Evolutionary conservation across 331 rosid genomes (phyloP).

Genomic region (Malus hybrid): DNA sequence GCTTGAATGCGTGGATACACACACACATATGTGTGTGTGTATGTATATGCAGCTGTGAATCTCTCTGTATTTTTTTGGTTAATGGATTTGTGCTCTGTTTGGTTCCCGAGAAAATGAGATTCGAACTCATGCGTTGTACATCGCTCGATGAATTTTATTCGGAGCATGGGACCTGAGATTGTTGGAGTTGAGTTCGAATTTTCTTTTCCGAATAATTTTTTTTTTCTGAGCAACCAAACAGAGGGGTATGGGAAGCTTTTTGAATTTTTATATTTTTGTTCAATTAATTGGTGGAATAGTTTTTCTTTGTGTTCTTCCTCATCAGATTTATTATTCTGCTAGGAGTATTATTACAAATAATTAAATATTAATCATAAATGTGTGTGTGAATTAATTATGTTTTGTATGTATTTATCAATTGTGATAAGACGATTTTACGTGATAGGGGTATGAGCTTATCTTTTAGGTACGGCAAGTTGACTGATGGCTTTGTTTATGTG

Average conservation of each 20-base stretch:
- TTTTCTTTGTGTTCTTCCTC: neutral
- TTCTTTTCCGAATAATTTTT: neutral
- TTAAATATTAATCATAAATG: neutral
- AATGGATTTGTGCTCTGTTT: slow-evolving; percentile 16
- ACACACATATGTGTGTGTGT: no score
- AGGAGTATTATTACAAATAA: neutral
- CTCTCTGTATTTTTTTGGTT: neutral
- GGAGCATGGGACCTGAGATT: neutral
- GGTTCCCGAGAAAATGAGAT: slow-evolving; percentile 14
- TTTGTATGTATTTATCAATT: neutral
- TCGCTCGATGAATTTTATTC: neutral
- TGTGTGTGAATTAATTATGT: neutral
- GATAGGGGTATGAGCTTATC: neutral
- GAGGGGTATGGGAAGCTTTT: neutral
- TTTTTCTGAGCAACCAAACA: slow-evolving; percentile 14
- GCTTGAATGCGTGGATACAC: neutral
- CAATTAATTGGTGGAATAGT: neutral
- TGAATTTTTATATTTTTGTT: neutral
- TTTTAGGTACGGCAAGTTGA: neutral
- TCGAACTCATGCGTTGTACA: neutral
- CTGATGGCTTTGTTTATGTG: neutral
- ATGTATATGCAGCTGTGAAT: neutral
- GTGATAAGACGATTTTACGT: neutral
- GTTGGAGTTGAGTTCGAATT: neutral
- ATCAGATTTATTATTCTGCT: neutral